These are phyloP conservation scores for Oryza meridionalis DNA, from an alignment of 176 grass and related monocot species.

Conservation along the genomic window DNA sequence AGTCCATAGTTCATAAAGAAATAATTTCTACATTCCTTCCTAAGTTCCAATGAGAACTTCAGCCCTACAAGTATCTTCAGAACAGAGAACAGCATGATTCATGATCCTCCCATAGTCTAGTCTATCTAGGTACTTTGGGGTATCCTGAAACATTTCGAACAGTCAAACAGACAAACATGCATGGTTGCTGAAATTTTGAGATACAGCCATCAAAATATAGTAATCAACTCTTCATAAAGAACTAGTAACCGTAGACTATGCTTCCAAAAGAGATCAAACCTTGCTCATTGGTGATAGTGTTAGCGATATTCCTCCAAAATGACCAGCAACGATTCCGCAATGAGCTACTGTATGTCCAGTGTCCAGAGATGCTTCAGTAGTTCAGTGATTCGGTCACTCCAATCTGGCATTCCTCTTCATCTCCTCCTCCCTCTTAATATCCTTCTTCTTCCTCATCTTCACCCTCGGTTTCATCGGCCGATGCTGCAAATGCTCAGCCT, in stretches of 20 bases:
- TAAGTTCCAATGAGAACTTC: neutral
- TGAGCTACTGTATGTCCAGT: too few relatives aligned
- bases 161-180: neutral
- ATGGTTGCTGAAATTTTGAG: neutral
- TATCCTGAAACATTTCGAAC: neutral
- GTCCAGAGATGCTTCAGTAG: too few relatives aligned
- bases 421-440: constrained; percentile 42
- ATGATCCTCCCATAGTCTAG: neutral
- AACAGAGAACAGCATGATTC: neutral
- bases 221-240: neutral
- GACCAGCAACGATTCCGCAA: neutral
- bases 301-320: neutral
- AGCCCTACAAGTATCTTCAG: neutral
- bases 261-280: constrained; percentile 24
- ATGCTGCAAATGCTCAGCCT: constrained; percentile 60
- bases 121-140: neutral
- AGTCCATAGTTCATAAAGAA: too few relatives aligned
- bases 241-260: neutral
- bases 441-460: constrained; percentile 75
- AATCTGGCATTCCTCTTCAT: constrained; percentile 11
- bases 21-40: too few relatives aligned
- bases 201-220: neutral
- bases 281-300: neutral
- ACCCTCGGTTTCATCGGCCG: constrained; percentile 46
- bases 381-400: neutral